Percentiles rank a stretch among this genome's conserved stretches.
phyloP scores from a whole-genome alignment of 306 rosid species.

The Cucumis hystrix region DNA sequence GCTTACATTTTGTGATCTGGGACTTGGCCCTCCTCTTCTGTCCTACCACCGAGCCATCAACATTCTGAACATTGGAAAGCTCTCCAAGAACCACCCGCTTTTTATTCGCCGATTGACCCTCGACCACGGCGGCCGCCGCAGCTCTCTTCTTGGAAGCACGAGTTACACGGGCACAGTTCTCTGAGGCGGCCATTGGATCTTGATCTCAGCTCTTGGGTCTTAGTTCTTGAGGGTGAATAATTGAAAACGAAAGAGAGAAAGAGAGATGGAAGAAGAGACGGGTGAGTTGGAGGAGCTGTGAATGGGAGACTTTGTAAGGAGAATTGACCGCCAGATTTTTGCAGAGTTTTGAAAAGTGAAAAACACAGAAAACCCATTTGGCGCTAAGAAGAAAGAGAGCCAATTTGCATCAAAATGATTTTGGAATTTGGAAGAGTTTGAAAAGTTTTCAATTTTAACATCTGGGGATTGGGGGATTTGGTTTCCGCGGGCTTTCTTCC shows the following conservation, averaged over 20 bases:
- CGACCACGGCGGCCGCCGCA: conserved; percentile 33
- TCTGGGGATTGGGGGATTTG: not conserved
- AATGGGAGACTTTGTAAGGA: conserved; percentile 10
- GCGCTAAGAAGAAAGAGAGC: not conserved
- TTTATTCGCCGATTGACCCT: conserved; percentile 18
- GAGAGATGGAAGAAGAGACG: not conserved
- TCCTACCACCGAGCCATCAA: not conserved
- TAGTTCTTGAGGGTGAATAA: not conserved
- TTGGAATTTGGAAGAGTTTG: not conserved
- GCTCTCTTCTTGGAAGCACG: conserved; percentile 53
- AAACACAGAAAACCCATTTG: not conserved
- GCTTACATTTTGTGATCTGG: conserved; percentile 12
- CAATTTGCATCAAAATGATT: not conserved
- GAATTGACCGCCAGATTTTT: conserved; percentile 13
- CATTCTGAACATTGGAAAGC: conserved; percentile 26
- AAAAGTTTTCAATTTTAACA: not conserved
- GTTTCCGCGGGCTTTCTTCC: not conserved
- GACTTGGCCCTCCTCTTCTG: not conserved
- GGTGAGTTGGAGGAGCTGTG: not conserved
- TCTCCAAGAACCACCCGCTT: conserved; percentile 70
- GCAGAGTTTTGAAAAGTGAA: not conserved
- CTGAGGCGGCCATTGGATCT: conserved; percentile 12
- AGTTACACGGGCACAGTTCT: conserved; percentile 19
- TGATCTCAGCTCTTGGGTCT: not conserved
- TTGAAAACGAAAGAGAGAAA: not conserved